phyloP scores from a whole-genome alignment of 768 basidiomycete genomes.

The Tulasnella sp. region DNA sequence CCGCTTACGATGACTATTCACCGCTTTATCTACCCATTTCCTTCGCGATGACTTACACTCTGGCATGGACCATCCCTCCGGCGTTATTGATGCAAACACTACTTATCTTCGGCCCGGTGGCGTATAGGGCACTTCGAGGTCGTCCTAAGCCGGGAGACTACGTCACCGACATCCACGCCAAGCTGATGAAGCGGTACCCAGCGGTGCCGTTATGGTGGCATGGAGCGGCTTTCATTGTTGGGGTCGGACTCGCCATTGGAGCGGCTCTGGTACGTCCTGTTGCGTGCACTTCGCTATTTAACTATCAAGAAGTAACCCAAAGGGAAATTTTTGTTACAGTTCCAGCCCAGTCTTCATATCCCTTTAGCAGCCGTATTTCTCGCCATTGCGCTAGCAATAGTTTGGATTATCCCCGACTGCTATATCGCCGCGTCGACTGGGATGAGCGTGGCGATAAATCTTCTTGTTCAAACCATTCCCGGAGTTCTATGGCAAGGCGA shows the following conservation, averaged over 20 bases:
- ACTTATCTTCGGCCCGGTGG: slow-evolving; percentile 36
- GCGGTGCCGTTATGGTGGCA: slow-evolving; percentile 40
- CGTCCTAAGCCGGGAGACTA: slow-evolving; percentile 34
- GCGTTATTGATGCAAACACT: slow-evolving; percentile 38
- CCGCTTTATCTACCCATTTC: slow-evolving; percentile 40
- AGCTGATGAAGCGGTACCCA: slow-evolving; percentile 40
- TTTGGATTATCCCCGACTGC: slow-evolving; percentile 39
- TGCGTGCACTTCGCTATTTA: background rate
- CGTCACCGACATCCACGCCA: slow-evolving; percentile 37
- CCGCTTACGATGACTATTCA: slow-evolving; percentile 40
- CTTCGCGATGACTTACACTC: slow-evolving; percentile 36
- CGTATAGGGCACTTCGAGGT: slow-evolving; percentile 30
- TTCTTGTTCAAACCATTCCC: slow-evolving; percentile 38
- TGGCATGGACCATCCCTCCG: slow-evolving; percentile 37
- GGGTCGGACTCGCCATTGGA: slow-evolving; percentile 32
- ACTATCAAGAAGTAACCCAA: background rate
- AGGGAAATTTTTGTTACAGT: slow-evolving; percentile 22
- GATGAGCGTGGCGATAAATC: slow-evolving; percentile 36
- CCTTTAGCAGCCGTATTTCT: slow-evolving; percentile 36
- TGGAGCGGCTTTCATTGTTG: slow-evolving; percentile 33
- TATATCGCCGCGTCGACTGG: slow-evolving; percentile 40
- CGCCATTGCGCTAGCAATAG: slow-evolving; percentile 31
- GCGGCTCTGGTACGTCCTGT: slow-evolving; percentile 31
- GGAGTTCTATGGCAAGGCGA: slow-evolving; percentile 38
- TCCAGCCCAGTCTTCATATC: slow-evolving; percentile 51